Base-by-base conservation (phyloP, 2,329 filamentous ascomycete genomes). In the Passalora sequoiae region DNA sequence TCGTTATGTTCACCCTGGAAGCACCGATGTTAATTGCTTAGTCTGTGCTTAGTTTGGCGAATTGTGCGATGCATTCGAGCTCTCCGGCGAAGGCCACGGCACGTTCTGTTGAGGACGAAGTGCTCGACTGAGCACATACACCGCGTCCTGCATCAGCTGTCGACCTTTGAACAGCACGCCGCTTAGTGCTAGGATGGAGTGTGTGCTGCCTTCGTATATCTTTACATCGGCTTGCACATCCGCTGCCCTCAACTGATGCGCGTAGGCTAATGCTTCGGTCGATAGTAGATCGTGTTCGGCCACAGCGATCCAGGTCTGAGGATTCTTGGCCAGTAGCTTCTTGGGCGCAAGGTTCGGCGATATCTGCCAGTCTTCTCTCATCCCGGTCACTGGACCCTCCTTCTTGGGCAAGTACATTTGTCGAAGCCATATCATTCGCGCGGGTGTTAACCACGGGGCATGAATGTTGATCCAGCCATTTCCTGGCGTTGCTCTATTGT, bases 381-480 rank as follows among this genome's bases (percentile, higher is more conserved):
- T 4, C 3, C 20, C n/a, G 12, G 35, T 10, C 13, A 16, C 22
- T 30, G 37, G 4, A 20, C 35, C 30, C 27, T 36, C 25, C 12
- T 43, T 45, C 4, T 36, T 33, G 9, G 40, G 46, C 15, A 54
- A 39, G 22, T 54, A 54, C 51, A 54, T 51, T 16, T 33, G 41
- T 17, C 51, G 43, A 40, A 47, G 51, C 48, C 49, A 54, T 21
- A 51, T 22, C 46, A 51, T 45, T 16, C 51, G 30, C 9, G 43
- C 32, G 8, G 44, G 46, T 9, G 51, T 51, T 4, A 51, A 44
- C 51, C 51, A 54, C 10, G 51, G 51, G 12, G 48, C 46, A 28
- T 51, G 40, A 6, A 54, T 25, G 27, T 54, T 54, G 28, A 43
- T 47, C 51, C 51, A 54, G 10, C 49, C 51, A n/a, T 49, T 40